Percentiles rank a stretch among this genome's conserved stretches.
Conservation (phyloP, 2,329 filamentous ascomycete genomes). For the Fusarium subtropicale region DNA sequence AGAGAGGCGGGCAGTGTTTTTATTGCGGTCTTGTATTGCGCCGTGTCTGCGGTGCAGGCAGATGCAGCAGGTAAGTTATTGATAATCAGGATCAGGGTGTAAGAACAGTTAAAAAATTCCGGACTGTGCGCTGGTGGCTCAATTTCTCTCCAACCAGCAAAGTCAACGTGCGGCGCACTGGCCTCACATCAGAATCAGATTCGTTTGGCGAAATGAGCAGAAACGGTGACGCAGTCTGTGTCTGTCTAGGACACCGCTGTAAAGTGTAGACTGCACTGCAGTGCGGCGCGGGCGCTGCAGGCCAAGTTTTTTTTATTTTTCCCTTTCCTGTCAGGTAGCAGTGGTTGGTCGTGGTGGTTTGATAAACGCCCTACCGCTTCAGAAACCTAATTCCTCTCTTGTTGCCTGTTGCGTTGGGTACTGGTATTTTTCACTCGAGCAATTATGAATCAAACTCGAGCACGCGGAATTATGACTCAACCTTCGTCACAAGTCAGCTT, state of each 20-base stretch:
- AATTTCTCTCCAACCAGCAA: slow-evolving; percentile 33
- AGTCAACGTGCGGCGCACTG: slow-evolving; percentile 45
- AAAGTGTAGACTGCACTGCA: slow-evolving; percentile 7
- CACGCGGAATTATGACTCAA: slow-evolving; percentile 41
- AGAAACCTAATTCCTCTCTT: slow-evolving; percentile 35
- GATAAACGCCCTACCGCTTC: slow-evolving; percentile 28
- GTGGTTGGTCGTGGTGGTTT: not conserved
- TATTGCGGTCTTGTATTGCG: slow-evolving; percentile 5
- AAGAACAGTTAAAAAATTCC: slow-evolving; percentile 39
- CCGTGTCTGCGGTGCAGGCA: slow-evolving; percentile 1
- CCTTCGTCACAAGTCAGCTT: slow-evolving; percentile 29
- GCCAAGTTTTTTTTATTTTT: slow-evolving; percentile 36
- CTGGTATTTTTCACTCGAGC: slow-evolving; percentile 30
- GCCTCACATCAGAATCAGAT: slow-evolving; percentile 20
- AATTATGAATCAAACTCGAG: slow-evolving; percentile 35
- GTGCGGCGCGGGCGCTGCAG: slow-evolving; percentile 34
- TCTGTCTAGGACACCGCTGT: slow-evolving; percentile 36
- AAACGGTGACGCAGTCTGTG: slow-evolving; percentile 45
- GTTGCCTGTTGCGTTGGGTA: slow-evolving; percentile 19
- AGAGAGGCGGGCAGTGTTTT: slow-evolving; percentile 40
- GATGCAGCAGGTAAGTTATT: slow-evolving; percentile 11
- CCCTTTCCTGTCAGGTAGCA: slow-evolving; percentile 1
- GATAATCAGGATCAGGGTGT: slow-evolving; percentile 42
- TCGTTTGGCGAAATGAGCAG: slow-evolving; percentile 41
- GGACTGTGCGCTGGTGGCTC: slow-evolving; percentile 27